Evolutionary conservation across 257 asterid genomes (phyloP).

Genomic region (Forsythia viridissima): DNA sequence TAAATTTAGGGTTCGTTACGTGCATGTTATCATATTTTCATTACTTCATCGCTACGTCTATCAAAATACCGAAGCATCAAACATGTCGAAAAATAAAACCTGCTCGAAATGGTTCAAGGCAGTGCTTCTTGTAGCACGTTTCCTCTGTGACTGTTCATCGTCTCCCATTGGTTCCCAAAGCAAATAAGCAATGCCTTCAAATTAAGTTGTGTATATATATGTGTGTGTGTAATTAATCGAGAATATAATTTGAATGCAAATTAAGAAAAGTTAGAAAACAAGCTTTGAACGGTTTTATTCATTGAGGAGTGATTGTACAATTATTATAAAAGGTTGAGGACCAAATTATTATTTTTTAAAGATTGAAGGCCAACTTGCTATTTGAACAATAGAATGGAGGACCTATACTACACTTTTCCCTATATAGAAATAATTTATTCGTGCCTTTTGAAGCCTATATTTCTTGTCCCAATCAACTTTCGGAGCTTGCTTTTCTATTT

Average conservation of each 20-base stretch:
- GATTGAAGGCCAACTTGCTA: background rate
- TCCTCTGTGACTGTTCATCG: constrained; percentile 33
- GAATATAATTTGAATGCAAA: background rate
- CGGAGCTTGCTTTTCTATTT: background rate
- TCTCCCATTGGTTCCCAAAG: constrained; percentile 37
- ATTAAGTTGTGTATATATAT: background rate
- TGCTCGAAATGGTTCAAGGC: constrained; percentile 48
- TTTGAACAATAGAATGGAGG: background rate
- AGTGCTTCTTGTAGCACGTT: constrained; percentile 36
- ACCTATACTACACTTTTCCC: background rate
- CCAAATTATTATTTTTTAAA: background rate
- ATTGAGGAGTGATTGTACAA: background rate
- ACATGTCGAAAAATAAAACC: constrained; percentile 23
- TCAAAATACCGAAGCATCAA: too few species aligned
- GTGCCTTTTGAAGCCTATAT: background rate
- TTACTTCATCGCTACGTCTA: too few species aligned
- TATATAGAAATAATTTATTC: background rate
- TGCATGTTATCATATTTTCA: too few species aligned
- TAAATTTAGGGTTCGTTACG: background rate
- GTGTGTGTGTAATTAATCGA: background rate
- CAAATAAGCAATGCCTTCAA: background rate
- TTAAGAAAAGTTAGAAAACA: background rate
- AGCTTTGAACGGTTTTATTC: background rate
- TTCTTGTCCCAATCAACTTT: background rate
- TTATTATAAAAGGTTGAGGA: background rate